A percentile compares a stretch with the other conserved stretches of the same genome.
These are phyloP conservation scores for Hymenoscyphus fraxineus DNA, from an alignment of 2,329 filamentous ascomycete genomes.

Conservation along the genomic window DNA sequence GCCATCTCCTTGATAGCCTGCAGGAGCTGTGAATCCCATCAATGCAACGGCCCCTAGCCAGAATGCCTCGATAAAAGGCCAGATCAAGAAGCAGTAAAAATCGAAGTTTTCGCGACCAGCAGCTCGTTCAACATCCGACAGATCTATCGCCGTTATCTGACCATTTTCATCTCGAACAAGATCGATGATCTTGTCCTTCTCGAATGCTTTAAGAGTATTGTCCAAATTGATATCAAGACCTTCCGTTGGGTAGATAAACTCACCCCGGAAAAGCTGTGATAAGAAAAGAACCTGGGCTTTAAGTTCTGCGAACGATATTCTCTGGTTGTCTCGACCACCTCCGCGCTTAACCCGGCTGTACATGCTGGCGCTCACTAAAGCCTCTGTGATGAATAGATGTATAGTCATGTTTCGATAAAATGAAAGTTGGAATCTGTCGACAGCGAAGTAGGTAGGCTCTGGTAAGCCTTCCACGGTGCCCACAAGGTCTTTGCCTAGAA, in stretches of 20 bases:
- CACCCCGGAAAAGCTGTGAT: constrained; percentile 87
- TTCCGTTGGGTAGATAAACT: constrained; percentile 94
- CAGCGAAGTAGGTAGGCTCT: constrained; percentile 90
- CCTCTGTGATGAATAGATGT: constrained; percentile 92
- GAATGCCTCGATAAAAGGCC: constrained; percentile 93
- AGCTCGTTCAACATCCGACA: constrained; percentile 71
- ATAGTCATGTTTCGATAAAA: constrained; percentile 99
- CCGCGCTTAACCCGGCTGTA: constrained; percentile 89
- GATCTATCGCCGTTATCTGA: constrained; percentile 63
- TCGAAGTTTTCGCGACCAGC: constrained; percentile 91
- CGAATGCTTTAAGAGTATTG: constrained; percentile 72
- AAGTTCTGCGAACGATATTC: constrained; percentile 71
- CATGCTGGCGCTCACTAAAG: constrained; percentile 83
- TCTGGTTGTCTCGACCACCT: constrained; percentile 76
- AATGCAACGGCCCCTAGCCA: constrained; percentile 90
- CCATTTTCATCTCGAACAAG: constrained; percentile 55
- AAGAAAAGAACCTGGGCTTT: constrained; percentile 81
- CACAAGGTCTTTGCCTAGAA: constrained; percentile 85
- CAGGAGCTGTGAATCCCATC: constrained; percentile 78
- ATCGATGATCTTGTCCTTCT: constrained; percentile 72
- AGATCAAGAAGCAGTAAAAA: constrained; percentile 98
- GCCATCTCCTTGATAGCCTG: constrained; percentile 49
- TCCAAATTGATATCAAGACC: constrained; percentile 77
- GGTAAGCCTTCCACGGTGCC: constrained; percentile 73
- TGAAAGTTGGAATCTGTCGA: constrained; percentile 92